Conservation (phyloP, 768 basidiomycete genomes). For the Serendipita vermifera region DNA sequence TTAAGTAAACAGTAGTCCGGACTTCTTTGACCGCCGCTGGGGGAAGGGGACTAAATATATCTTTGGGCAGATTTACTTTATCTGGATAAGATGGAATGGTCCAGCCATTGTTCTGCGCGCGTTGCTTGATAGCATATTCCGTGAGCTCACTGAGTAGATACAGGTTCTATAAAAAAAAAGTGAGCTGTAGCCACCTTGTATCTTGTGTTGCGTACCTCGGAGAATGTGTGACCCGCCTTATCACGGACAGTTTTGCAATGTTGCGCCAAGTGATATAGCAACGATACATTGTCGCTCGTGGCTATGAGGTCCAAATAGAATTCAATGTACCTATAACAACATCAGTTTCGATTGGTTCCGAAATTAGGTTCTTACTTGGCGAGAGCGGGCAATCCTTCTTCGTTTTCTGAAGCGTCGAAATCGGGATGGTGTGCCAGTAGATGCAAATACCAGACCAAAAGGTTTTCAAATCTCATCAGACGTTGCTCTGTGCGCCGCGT, state of each 20-base stretch:
- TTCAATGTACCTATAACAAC: constrained; percentile 57
- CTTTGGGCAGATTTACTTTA: constrained; percentile 62
- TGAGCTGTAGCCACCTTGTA: constrained; percentile 12
- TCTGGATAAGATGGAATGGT: constrained; percentile 66
- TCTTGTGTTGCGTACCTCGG: constrained; percentile 42
- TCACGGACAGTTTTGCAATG: constrained; percentile 84
- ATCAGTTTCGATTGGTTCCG: neutral
- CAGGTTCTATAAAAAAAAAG: constrained; percentile 45
- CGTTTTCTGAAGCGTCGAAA: constrained; percentile 46
- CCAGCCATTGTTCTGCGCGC: constrained; percentile 57
- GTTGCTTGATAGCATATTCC: constrained; percentile 67
- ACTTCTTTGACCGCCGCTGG: constrained; percentile 57
- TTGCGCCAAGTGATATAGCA: constrained; percentile 69
- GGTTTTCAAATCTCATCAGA: constrained; percentile 61
- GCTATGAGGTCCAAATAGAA: constrained; percentile 74
- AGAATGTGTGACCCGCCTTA: constrained; percentile 47
- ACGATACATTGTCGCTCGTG: constrained; percentile 66
- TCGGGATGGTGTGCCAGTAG: constrained; percentile 92
- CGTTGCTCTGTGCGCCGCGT: constrained; percentile 31
- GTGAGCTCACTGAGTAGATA: constrained; percentile 82
- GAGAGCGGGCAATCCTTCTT: constrained; percentile 54
- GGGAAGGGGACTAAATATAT: constrained; percentile 66
- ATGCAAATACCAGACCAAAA: constrained; percentile 77
- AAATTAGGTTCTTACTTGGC: constrained; percentile 46
- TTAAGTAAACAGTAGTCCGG: constrained; percentile 51